Percentiles rank a stretch among this genome's conserved stretches.
These are phyloP conservation scores for Malbranchea cinnamomea DNA, from an alignment of 2,329 filamentous ascomycete species.

Conservation along the genomic window DNA sequence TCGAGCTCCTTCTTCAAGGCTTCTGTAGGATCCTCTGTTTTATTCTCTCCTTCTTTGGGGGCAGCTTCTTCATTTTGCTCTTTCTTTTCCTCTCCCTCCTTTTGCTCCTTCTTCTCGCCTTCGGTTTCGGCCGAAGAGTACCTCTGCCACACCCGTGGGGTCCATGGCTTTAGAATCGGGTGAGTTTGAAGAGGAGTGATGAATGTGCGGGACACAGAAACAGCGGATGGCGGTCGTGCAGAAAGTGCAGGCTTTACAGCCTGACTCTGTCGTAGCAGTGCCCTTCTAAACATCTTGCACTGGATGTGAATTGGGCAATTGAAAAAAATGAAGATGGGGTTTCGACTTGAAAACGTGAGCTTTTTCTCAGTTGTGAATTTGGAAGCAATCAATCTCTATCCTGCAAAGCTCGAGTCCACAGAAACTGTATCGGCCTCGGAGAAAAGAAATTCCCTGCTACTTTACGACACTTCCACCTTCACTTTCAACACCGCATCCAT, in stretches of 20 bases:
- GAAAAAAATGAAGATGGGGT: not conserved
- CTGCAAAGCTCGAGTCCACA: too few relatives aligned
- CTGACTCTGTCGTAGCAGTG: slow-evolving; percentile 28
- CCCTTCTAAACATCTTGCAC: slow-evolving; percentile 27
- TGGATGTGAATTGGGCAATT: not conserved
- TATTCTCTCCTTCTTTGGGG: slow-evolving; percentile 29
- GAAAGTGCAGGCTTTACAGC: slow-evolving; percentile 23
- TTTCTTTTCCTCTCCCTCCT: slow-evolving; percentile 31
- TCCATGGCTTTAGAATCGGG: slow-evolving; percentile 16
- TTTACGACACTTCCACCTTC: too few relatives aligned
- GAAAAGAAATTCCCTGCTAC: too few relatives aligned
- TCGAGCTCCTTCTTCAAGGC: slow-evolving; percentile 52
- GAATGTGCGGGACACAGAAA: slow-evolving; percentile 20
- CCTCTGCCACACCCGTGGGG: slow-evolving; percentile 20
- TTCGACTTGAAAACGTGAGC: not conserved
- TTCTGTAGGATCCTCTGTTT: slow-evolving; percentile 30
- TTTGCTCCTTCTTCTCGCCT: slow-evolving; percentile 17
- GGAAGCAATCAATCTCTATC: too few relatives aligned
- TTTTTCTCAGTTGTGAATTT: too few relatives aligned
- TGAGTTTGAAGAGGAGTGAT: slow-evolving; percentile 19
- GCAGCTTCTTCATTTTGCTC: slow-evolving; percentile 22
- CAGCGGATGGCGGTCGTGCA: slow-evolving; percentile 19
- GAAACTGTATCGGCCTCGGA: too few relatives aligned
- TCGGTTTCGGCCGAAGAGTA: slow-evolving; percentile 30
- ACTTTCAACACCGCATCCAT: too few relatives aligned